Base-by-base conservation (phyloP, 495 filamentous ascomycete species). In the Acidomyces sp. region DNA sequence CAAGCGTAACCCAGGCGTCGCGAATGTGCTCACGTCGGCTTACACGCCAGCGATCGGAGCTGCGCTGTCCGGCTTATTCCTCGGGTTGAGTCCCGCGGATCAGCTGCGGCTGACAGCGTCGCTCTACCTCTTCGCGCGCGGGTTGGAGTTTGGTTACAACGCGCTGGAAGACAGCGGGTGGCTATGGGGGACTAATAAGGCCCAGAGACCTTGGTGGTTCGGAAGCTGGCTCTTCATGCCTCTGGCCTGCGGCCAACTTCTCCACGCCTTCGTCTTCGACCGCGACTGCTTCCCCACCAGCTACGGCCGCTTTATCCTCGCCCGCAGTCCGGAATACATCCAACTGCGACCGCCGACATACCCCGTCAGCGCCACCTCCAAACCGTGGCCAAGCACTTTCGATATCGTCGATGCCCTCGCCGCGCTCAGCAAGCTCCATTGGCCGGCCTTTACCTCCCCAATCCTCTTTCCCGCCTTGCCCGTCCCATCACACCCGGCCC, bases 161-260 rank as follows among this genome's bases (percentile, higher is more conserved):
- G 66, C 73, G 3, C 62, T 80, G 11, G 85, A 94, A 51, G 74
- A 80, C 26, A 74, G 81, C 46, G 88, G 88, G 5, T 80, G 74
- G 66, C 68, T 94, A 37, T 76, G 73, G 65, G 29, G 28, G 16
- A 22, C 32, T 21, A 30, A 37, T 29, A 41, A 41, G 21, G 9
- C 13, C 2, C 16, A 12, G 2, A 64, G 63, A 54, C 68, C 85
- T 5, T 71, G 71, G 74, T 97, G 90, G 90, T 88, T 85, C 67
- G 90, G 88, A 17, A 93, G 85, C 55, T 96, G 88, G 88, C 66
- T 96, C 69, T 62, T 96, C 52, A 87, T 94, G 70, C 90, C 90
- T 0, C 54, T 92, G n/a, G 78, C 85, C 10, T 83, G 76, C 54
- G 90, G 86, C 23, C 90, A 96, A 62, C 67, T 97, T 37, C 65